Conservation (phyloP, 1,139 yeast genomes). For the Taiozyma sp. region DNA sequence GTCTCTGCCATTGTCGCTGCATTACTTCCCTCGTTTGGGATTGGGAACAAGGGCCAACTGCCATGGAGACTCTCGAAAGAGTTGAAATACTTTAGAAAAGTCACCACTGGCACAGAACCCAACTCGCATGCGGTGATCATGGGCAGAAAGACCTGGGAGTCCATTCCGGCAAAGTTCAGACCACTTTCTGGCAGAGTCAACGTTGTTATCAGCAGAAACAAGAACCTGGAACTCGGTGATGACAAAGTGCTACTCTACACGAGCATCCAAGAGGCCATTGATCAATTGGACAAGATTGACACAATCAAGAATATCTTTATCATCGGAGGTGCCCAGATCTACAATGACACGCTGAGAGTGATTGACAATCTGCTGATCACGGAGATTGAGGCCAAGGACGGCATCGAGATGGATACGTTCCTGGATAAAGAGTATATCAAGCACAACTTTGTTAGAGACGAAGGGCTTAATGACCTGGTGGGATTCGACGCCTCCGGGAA, state of each 20-base stretch:
- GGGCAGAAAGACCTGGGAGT: slow-evolving; percentile 97
- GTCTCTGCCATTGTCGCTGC: slow-evolving; percentile 80
- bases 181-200: slow-evolving; percentile 78
- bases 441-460: slow-evolving; percentile 13
- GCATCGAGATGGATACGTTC: slow-evolving; percentile 62
- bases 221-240: slow-evolving; percentile 23
- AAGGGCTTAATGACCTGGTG: slow-evolving; percentile 8
- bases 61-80: slow-evolving; percentile 90
- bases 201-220: slow-evolving; percentile 58
- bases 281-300: slow-evolving; percentile 18
- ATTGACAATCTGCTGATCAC: slow-evolving; percentile 69
- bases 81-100: slow-evolving; percentile 75
- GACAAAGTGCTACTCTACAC: slow-evolving; percentile 37
- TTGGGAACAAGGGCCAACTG: slow-evolving; percentile 72
- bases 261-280: slow-evolving; percentile 42
- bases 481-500: slow-evolving; percentile 7
- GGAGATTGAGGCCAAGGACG: slow-evolving; percentile 40
- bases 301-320: slow-evolving; percentile 54
- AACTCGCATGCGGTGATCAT: slow-evolving; percentile 73
- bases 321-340: slow-evolving; percentile 93
- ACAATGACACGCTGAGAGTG: slow-evolving; percentile 45
- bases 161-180: slow-evolving; percentile 77
- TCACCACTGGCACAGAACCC: slow-evolving; percentile 41
- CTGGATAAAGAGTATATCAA: slow-evolving; percentile 23
- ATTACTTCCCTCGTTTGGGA: slow-evolving; percentile 71